Evolutionary conservation across 75 land plant genomes (phyloP).

Genomic region (Cunninghamia lanceolata): DNA sequence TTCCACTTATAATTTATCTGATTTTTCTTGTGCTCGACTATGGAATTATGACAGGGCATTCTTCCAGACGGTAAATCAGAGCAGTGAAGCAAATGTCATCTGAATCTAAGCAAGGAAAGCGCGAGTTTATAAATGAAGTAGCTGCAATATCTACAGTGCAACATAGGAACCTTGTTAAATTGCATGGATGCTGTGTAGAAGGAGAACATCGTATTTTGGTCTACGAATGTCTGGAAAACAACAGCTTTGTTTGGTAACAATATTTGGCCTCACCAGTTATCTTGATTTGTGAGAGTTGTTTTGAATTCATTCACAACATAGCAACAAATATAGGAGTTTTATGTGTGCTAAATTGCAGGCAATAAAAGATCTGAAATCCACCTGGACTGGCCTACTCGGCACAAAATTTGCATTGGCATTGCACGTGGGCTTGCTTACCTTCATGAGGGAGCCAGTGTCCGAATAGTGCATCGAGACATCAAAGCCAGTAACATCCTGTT

Average conservation of each 20-base stretch:
- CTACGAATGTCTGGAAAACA: slow-evolving; percentile 20
- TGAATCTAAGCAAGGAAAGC: slow-evolving; percentile 16
- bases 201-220: slow-evolving; percentile 19
- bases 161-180: slow-evolving; percentile 20
- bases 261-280: background rate
- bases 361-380: background rate
- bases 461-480: slow-evolving; percentile 85
- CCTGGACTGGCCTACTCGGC: slow-evolving; percentile 56
- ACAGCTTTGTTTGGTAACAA: slow-evolving; percentile 24
- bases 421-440: slow-evolving; percentile 85
- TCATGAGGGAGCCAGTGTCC: slow-evolving; percentile 71
- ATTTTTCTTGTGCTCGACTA: background rate
- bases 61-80: slow-evolving; percentile 7
- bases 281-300: background rate
- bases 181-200: slow-evolving; percentile 28
- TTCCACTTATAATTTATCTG: background rate
- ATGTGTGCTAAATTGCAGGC: slow-evolving; percentile 2
- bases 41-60: slow-evolving; percentile 11
- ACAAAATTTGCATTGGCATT: slow-evolving; percentile 45
- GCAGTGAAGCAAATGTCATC: slow-evolving; percentile 19
- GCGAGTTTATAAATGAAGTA: slow-evolving; percentile 28
- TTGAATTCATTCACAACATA: background rate
- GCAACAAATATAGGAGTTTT: background rate
- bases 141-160: slow-evolving; percentile 21
- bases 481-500: slow-evolving; percentile 92